A percentile compares a stretch with the other conserved stretches of the same genome.
Conservation (phyloP, 805 yeast species). For the Candida dajiaensis region DNA sequence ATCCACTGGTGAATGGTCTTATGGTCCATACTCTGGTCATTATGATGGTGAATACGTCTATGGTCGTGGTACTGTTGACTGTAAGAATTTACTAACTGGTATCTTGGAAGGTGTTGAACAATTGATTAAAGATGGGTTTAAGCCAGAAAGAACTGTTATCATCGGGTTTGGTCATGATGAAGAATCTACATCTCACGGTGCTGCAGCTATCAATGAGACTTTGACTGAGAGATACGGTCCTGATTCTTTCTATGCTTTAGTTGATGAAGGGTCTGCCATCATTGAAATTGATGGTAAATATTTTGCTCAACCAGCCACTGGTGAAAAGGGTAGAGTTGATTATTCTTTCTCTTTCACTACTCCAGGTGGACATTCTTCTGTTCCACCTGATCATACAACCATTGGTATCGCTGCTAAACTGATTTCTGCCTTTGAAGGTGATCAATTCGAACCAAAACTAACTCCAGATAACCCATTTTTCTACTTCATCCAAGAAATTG, state of each 20-base stretch:
- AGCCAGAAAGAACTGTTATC: conserved; percentile 58
- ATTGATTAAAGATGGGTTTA: conserved; percentile 42
- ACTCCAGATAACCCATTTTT: conserved; percentile 54
- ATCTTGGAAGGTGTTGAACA: conserved; percentile 62
- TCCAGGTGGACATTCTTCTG: conserved; percentile 75
- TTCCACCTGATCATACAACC: conserved; percentile 78
- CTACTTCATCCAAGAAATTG: conserved; percentile 51
- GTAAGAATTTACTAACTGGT: conserved; percentile 63
- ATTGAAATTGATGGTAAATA: conserved; percentile 32
- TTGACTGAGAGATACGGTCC: conserved; percentile 52
- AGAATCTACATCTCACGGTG: conserved; percentile 46
- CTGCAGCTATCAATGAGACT: conserved; percentile 33
- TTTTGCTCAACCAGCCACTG: conserved; percentile 41
- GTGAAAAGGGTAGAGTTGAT: conserved; percentile 35
- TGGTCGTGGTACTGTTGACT: conserved; percentile 78
- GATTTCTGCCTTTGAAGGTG: conserved; percentile 46
- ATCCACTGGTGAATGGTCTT: conserved; percentile 54
- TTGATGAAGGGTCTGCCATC: conserved; percentile 62
- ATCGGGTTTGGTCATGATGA: conserved; percentile 77
- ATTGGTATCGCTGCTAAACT: conserved; percentile 69
- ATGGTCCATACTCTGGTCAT: conserved; percentile 61
- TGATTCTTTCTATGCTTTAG: conserved; percentile 51
- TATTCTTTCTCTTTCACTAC: conserved; percentile 45
- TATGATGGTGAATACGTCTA: conserved; percentile 58
- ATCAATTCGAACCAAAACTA: conserved; percentile 42